phyloP scores from a whole-genome alignment of 2,329 filamentous ascomycete species.

The Pleurostoma richardsiae region DNA sequence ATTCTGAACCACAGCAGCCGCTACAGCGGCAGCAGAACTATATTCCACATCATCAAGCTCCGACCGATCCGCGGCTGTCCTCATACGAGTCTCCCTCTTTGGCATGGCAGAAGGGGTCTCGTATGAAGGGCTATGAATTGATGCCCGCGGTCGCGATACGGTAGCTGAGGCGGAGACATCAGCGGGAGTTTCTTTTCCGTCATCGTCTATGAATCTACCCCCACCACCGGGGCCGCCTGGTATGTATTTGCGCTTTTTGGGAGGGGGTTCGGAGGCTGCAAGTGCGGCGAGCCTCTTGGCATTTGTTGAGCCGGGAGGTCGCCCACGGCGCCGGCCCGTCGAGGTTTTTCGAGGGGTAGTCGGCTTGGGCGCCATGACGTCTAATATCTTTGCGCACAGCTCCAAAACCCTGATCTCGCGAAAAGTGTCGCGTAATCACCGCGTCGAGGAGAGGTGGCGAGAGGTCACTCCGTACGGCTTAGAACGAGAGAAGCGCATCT shows the following conservation, averaged over 20 bases:
- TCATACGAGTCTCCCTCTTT: constrained; percentile 52
- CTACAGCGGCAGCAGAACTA: constrained; percentile 82
- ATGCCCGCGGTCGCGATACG: constrained; percentile 44
- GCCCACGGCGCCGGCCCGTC: constrained; percentile 40
- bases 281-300: constrained; percentile 14
- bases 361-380: constrained; percentile 23
- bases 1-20: constrained; percentile 80
- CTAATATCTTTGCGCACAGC: background rate
- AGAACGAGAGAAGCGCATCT: background rate
- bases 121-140: constrained; percentile 43
- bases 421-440: background rate
- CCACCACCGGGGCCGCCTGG: constrained; percentile 84
- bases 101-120: constrained; percentile 41
- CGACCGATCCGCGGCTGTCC: constrained; percentile 44
- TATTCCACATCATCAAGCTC: constrained; percentile 63
- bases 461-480: constrained; percentile 3
- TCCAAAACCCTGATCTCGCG: background rate
- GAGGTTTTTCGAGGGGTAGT: constrained; percentile 34
- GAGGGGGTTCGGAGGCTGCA: constrained; percentile 53
- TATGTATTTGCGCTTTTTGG: constrained; percentile 72
- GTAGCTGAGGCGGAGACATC: constrained; percentile 42
- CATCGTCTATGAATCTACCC: constrained; percentile 74
- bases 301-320: constrained; percentile 22
- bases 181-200: constrained; percentile 56
- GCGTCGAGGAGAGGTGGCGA: constrained; percentile 3